Evolutionary conservation across 2,329 filamentous ascomycete genomes (phyloP).

Genomic region (Rachicladosporium sp.): DNA sequence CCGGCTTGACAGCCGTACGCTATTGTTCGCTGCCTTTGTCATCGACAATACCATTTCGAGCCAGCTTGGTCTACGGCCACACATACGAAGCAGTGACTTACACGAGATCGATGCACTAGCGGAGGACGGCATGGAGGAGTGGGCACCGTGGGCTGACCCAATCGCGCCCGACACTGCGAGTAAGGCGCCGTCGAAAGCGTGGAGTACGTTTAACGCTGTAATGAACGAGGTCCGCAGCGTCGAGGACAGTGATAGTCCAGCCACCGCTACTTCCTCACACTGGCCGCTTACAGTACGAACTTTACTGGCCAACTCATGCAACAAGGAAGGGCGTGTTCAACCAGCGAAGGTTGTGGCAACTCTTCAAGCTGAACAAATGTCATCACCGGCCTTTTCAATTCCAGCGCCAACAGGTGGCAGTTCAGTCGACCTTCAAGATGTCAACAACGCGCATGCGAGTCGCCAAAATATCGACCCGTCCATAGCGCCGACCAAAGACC

Average conservation of each 20-base stretch:
- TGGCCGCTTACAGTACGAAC: slow-evolving; percentile 4
- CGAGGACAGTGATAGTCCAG: background rate
- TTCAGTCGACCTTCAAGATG: too few relatives aligned
- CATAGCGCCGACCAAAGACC: too few relatives aligned
- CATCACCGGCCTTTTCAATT: too few relatives aligned
- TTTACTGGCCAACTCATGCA: slow-evolving; percentile 12
- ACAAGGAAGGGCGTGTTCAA: slow-evolving; percentile 7
- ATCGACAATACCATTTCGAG: slow-evolving; percentile 48
- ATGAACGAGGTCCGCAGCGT: slow-evolving; percentile 15
- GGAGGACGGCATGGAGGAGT: slow-evolving; percentile 60
- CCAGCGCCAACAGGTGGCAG: too few relatives aligned
- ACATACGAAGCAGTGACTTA: slow-evolving; percentile 38
- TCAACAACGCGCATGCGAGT: too few relatives aligned
- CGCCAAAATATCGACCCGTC: too few relatives aligned
- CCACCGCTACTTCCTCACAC: background rate
- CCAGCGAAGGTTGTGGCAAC: slow-evolving; percentile 17
- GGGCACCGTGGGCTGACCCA: slow-evolving; percentile 55
- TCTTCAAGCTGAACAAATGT: slow-evolving; percentile 3
- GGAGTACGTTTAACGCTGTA: slow-evolving; percentile 43
- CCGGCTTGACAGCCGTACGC: slow-evolving; percentile 3
- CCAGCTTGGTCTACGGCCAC: slow-evolving; percentile 38
- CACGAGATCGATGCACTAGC: slow-evolving; percentile 38
- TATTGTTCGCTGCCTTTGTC: slow-evolving; percentile 47
- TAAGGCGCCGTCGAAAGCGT: slow-evolving; percentile 23
- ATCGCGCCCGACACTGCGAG: slow-evolving; percentile 4